Evolutionary conservation across 2,329 filamentous ascomycete species (phyloP).

Genomic region (Camptophora hylomeconis): DNA sequence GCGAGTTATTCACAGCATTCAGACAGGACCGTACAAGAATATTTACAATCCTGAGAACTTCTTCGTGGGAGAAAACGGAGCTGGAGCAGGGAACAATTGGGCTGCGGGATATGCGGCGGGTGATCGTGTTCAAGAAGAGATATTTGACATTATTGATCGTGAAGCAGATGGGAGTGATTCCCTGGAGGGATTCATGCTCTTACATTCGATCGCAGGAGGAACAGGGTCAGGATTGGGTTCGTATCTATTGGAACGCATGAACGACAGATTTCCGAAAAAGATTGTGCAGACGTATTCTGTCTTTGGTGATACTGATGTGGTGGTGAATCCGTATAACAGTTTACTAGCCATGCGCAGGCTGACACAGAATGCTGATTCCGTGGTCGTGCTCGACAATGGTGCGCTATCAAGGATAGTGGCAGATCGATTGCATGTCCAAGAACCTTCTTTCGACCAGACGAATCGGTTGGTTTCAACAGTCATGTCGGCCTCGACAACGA

Average conservation of each 20-base stretch:
- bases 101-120: constrained; percentile 90
- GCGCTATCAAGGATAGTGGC: constrained; percentile 87
- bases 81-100: constrained; percentile 96
- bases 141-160: constrained; percentile 98
- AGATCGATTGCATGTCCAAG: constrained; percentile 85
- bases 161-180: constrained; percentile 97
- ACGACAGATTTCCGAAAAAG: constrained; percentile 97
- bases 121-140: constrained; percentile 84
- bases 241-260: constrained; percentile 86
- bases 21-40: constrained; percentile 87
- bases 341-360: constrained; percentile 79
- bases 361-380: constrained; percentile 92
- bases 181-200: constrained; percentile 96
- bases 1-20: constrained; percentile 79
- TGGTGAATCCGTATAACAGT: constrained; percentile 98
- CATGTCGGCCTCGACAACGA: constrained; percentile 96
- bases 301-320: constrained; percentile 92
- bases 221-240: constrained; percentile 94
- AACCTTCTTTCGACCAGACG: constrained; percentile 92
- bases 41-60: constrained; percentile 99
- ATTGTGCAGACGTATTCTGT: constrained; percentile 98
- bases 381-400: constrained; percentile 93
- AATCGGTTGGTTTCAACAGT: constrained; percentile 96
- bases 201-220: constrained; percentile 94
- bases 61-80: constrained; percentile 86